Conservation (phyloP, 75 land plant genomes). For the Pinus albicaulis region DNA sequence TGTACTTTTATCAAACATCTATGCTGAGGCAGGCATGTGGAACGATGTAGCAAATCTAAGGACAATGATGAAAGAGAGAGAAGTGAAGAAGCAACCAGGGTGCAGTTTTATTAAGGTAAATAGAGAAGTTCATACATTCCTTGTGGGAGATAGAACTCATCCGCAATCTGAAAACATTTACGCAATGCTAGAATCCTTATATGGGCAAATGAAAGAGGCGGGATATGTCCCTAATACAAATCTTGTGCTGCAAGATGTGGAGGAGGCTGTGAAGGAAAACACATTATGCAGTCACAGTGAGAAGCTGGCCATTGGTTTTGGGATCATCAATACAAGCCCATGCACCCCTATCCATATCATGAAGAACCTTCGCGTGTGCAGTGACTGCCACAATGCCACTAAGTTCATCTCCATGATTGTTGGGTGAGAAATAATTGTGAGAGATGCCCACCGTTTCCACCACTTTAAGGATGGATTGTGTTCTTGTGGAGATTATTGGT, state of each 20-base stretch:
- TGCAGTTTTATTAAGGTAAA: conserved; percentile 9
- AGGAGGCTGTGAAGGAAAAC: neutral
- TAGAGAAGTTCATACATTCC: neutral
- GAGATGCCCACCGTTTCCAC: no score
- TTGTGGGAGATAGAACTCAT: conserved; percentile 1
- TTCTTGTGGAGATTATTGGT: no score
- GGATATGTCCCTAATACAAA: neutral
- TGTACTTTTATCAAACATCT: conserved; percentile 6
- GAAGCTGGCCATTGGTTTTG: no score
- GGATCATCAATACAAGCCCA: no score
- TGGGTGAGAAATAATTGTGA: no score
- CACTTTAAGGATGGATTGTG: no score
- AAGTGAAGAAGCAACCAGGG: conserved; percentile 8
- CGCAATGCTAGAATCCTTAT: neutral
- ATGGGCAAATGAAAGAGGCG: neutral
- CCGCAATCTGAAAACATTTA: neutral
- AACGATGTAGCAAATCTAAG: conserved; percentile 2
- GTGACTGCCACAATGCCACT: no score
- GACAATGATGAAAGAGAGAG: conserved; percentile 1
- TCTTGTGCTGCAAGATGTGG: neutral
- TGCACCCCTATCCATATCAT: no score
- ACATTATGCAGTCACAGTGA: no score
- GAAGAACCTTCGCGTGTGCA: no score
- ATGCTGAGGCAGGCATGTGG: conserved; percentile 10
- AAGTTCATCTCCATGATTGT: no score